phyloP scores from a whole-genome alignment of 768 basidiomycete species.

The Calocybe cyanea region DNA sequence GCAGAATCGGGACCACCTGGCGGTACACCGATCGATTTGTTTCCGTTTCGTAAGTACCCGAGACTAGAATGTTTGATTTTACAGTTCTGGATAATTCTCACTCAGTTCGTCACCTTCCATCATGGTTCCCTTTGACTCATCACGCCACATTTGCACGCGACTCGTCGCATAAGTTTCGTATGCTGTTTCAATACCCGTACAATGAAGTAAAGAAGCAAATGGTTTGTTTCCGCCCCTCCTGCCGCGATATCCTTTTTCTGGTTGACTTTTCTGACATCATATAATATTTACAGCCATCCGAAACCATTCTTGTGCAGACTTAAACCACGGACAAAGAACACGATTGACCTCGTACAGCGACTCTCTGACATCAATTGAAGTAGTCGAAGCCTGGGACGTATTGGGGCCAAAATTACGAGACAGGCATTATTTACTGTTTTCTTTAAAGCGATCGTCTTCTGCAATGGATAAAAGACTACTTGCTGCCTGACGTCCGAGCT shows the following conservation, averaged over 20 bases:
- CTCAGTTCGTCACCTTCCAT: constrained; percentile 26
- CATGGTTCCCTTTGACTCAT: constrained; percentile 26
- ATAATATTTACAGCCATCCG: too few species aligned
- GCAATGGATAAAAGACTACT: too few species aligned
- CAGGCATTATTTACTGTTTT: too few species aligned
- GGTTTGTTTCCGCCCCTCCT: constrained; percentile 16
- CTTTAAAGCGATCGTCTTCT: too few species aligned
- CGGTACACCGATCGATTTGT: constrained; percentile 15
- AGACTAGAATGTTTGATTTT: too few species aligned
- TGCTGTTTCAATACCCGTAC: constrained; percentile 4
- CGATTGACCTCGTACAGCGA: too few species aligned
- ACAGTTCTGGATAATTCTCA: not conserved
- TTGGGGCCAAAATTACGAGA: too few species aligned
- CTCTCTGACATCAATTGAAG: too few species aligned
- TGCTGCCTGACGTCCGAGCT: too few species aligned
- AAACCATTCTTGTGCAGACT: too few species aligned
- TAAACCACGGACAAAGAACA: too few species aligned
- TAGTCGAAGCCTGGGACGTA: too few species aligned
- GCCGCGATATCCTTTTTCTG: not conserved
- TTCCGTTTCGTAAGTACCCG: constrained; percentile 25
- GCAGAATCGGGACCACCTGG: constrained; percentile 22
- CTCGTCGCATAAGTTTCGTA: constrained; percentile 5
- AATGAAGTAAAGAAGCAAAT: constrained; percentile 22
- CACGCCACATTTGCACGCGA: constrained; percentile 16
- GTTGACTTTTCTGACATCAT: constrained; percentile 5